Conservation (phyloP, 129 eudicot species). For the Ambrosia trifida region DNA sequence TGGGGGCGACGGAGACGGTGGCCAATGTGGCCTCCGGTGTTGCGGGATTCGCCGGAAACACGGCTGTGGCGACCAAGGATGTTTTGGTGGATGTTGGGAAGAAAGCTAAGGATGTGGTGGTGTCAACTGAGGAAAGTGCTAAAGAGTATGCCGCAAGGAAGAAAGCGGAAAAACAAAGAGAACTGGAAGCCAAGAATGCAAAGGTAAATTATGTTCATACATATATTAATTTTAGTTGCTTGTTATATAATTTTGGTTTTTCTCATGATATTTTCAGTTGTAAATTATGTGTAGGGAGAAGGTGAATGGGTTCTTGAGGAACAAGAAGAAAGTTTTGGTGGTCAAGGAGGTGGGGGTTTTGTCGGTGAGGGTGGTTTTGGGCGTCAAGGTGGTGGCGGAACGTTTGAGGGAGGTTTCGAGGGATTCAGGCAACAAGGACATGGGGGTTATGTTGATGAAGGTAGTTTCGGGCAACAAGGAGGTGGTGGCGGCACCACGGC, state of each 20-base stretch:
- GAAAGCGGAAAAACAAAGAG: slow-evolving; percentile 55
- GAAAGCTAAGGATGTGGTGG: slow-evolving; percentile 51
- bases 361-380: background rate
- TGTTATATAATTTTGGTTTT: background rate
- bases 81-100: slow-evolving; percentile 47
- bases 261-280: slow-evolving; percentile 11
- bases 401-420: slow-evolving; percentile 13
- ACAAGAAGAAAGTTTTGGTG: background rate
- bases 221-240: too few species aligned
- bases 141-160: slow-evolving; percentile 72
- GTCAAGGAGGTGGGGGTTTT: background rate
- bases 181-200: slow-evolving; percentile 40
- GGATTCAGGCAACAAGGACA: background rate
- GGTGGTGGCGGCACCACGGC: background rate
- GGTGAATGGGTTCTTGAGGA: slow-evolving; percentile 14
- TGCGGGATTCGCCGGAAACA: slow-evolving; percentile 51
- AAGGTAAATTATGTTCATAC: slow-evolving; percentile 32
- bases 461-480: background rate
- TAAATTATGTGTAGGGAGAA: slow-evolving; percentile 12
- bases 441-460: slow-evolving; percentile 4
- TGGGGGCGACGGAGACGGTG: slow-evolving; percentile 55
- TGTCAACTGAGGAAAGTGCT: slow-evolving; percentile 53
- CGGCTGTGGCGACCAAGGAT: slow-evolving; percentile 53
- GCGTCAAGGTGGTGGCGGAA: background rate
- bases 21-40: slow-evolving; percentile 50